Base-by-base conservation (phyloP, 1,284 basidiomycete genomes). In the Athelia sp. region DNA sequence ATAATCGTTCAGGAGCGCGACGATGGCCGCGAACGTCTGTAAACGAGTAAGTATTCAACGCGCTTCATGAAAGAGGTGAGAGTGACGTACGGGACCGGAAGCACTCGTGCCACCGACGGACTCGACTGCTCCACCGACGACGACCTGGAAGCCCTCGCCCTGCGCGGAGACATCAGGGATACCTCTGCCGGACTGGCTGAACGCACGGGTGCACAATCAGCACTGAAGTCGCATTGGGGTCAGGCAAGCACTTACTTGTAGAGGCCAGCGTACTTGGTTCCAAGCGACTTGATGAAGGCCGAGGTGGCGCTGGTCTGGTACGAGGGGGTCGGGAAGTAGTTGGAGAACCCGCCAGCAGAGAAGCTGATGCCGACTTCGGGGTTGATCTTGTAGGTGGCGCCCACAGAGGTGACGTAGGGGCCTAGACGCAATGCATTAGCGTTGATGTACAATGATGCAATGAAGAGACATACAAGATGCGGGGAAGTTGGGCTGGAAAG, bases 101-200 rank as follows among this genome's bases (percentile, higher is more conserved):
- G 77, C 77, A 53, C 79, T 81, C 15, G 83, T 85, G n/a, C 82
- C 82, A 31, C 63, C 74, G 38, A 82, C 78, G 23, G 68, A 72
- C 3, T 17, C 21, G 2, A 67, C 62, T 0, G 58, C 42, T n/a
- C 80, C 81, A 44, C 73, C 71, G 44, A 82, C 60, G 44, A 85
- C 73, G 32, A 85, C 76, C 54, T 81, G 80, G 74, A 83, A 84
- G 24, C 69, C 69, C 35, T 68, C 53, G 19, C 77, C 80, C 60
- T 85, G 83, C 1, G 84, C 85, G 18, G 85, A 67, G 19, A 90
- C 69, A 58, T 87, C 85, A n/a, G 85, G 85, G 60, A 83, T 87
- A 0, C 76, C 84, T 35, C 84, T 72, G 15, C 84, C 82, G 10
- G 64, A 65, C 19, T 67, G 61, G 62, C 82, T 85, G 58, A 38